These are phyloP conservation scores for Sphenostylis stenocarpa DNA, from an alignment of 306 rosid species.

Conservation along the genomic window DNA sequence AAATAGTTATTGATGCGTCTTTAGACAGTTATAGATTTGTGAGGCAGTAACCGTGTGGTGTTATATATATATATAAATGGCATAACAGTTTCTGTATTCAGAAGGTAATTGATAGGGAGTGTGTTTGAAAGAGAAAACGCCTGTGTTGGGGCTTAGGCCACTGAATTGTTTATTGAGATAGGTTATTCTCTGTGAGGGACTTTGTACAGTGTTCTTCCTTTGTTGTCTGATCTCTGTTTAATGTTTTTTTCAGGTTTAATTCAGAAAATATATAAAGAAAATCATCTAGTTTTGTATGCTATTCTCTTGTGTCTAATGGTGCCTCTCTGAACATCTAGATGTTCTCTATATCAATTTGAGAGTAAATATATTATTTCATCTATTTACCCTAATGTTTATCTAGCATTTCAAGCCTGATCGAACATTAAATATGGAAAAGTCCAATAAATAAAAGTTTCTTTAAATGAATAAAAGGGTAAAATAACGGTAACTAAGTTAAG, in stretches of 20 bases:
- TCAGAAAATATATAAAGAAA: background rate
- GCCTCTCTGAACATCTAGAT: background rate
- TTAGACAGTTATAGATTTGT: background rate
- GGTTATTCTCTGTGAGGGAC: background rate
- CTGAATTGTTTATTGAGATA: background rate
- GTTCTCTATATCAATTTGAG: conserved; percentile 27
- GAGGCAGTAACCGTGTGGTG: background rate
- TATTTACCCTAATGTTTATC: background rate
- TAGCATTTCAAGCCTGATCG: background rate
- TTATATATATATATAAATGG: background rate
- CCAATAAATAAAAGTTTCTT: background rate
- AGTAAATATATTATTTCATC: background rate
- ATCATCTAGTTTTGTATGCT: background rate
- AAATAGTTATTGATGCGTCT: background rate
- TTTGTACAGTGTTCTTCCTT: background rate
- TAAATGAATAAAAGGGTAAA: conserved; percentile 11
- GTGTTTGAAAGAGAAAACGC: background rate
- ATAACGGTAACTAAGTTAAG: conserved; percentile 12
- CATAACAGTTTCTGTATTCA: background rate
- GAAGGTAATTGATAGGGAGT: background rate
- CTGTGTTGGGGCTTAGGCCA: background rate
- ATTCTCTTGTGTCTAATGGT: background rate
- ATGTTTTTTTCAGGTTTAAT: background rate
- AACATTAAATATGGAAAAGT: conserved; percentile 13
- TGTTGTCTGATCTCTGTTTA: background rate